Evolutionary conservation across 768 basidiomycete genomes (phyloP).

Genomic region (Neoboletus brunneissimus): DNA sequence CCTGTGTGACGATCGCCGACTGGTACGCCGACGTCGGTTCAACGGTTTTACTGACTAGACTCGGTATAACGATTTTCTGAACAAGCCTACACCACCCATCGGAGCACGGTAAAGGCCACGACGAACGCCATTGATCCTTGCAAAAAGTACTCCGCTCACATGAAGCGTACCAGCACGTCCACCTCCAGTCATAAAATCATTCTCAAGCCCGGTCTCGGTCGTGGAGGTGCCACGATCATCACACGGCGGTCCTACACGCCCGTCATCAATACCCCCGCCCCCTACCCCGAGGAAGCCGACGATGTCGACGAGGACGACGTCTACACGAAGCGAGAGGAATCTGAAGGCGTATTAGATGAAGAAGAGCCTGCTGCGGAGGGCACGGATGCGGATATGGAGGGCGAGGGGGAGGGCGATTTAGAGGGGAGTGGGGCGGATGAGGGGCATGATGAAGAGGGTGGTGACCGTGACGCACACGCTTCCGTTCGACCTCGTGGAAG

Average conservation of each 20-base stretch:
- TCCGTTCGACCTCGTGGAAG: conserved; percentile 36
- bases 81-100: not conserved
- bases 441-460: conserved; percentile 31
- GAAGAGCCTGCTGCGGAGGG: conserved; percentile 31
- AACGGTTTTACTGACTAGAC: not conserved
- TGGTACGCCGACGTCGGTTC: not conserved
- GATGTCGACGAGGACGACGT: conserved; percentile 27
- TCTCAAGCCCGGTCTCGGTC: conserved; percentile 38
- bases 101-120: not conserved
- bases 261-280: conserved; percentile 9
- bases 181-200: conserved; percentile 37
- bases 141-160: not conserved
- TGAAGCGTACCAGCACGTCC: conserved; percentile 25
- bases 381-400: conserved; percentile 27
- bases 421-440: conserved; percentile 34
- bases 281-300: conserved; percentile 22
- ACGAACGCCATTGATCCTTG: not conserved
- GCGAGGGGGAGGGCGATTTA: conserved; percentile 27
- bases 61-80: not conserved
- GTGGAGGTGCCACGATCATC: conserved; percentile 26
- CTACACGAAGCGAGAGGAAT: conserved; percentile 31
- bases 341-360: conserved; percentile 29
- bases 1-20: not conserved
- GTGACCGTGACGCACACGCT: conserved; percentile 34
- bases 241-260: conserved; percentile 27